Base-by-base conservation (phyloP, 768 basidiomycete species). In the Suillus lakei region DNA sequence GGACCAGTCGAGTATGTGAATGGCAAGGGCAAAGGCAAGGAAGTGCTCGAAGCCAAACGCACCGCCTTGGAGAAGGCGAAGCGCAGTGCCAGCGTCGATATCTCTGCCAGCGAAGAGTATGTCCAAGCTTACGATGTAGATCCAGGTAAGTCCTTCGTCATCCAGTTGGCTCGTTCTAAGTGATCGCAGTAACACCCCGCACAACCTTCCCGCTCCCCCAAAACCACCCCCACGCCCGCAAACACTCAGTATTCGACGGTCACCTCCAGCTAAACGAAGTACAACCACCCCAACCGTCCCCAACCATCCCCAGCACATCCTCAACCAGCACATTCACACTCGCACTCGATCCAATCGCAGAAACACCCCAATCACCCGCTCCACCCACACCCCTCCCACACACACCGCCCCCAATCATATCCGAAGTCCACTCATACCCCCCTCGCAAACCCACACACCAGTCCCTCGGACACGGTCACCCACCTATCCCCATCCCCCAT, bases 151-250 rank as follows among this genome's bases (percentile, higher is more conserved):
- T 53, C 23, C 50, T 26, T 55, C 13, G 2, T 41, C 0, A 12
- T 58, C 28, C 7, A 3, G 36, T 10, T 21, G 69, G 65, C 60
- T 5, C 62, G 41, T 15, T 53, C 69, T 9, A 13, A 54, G 67
- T 64, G 26, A 9, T 67, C 67, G 46, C 77, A 4, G 83, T 88
- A 46, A 74, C 84, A 8, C 86, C 87, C 18, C 84, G 83, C 2
- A 77, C 85, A 51, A 71, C 83, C 12, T 82, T 90, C 30, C 78
- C 85, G 7, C 78, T 90, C 0, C 79, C 85, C 1, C 79, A 86
- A 1, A 82, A 85, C 48, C 92, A 93, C 70, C 92, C 92, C 0
- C 92, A 93, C 67, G 92, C 90, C 0, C 86, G 92, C 39, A 93
- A 93, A 73, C 81, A 86, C 23, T 93, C 91, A 21, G 76, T 91